Evolutionary conservation across 2,329 filamentous ascomycete species (phyloP).

Genomic region (Exophiala sp.): DNA sequence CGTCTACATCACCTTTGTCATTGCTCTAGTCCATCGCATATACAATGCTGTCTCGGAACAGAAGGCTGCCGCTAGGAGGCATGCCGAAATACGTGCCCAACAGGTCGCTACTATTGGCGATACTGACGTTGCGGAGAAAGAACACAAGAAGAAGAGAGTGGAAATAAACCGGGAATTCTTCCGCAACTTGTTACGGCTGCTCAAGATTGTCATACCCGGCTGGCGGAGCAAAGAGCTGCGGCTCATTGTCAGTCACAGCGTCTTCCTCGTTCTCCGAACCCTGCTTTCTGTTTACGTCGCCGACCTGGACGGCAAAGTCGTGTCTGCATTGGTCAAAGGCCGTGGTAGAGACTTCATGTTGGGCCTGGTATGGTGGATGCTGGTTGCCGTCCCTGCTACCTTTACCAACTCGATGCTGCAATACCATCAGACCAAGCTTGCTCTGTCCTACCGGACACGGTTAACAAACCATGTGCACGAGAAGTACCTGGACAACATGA

Average conservation of each 20-base stretch:
- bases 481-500: slow-evolving; percentile 94
- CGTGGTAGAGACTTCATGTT: slow-evolving; percentile 86
- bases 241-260: slow-evolving; percentile 81
- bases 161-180: slow-evolving; percentile 89
- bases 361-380: slow-evolving; percentile 96
- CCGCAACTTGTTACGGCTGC: slow-evolving; percentile 69
- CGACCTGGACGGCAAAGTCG: slow-evolving; percentile 84
- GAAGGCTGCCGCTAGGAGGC: slow-evolving; percentile 73
- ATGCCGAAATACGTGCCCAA: slow-evolving; percentile 58
- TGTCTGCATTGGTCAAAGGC: slow-evolving; percentile 87
- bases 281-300: slow-evolving; percentile 94
- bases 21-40: slow-evolving; percentile 79
- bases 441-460: slow-evolving; percentile 85
- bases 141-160: slow-evolving; percentile 66
- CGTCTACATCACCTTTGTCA: slow-evolving; percentile 76
- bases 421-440: slow-evolving; percentile 93
- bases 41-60: slow-evolving; percentile 90
- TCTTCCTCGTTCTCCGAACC: slow-evolving; percentile 87
- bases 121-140: slow-evolving; percentile 31
- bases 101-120: slow-evolving; percentile 41
- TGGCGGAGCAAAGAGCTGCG: slow-evolving; percentile 86
- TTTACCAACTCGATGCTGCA: slow-evolving; percentile 99
- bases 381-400: slow-evolving; percentile 90
- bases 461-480: slow-evolving; percentile 94
- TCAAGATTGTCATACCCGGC: slow-evolving; percentile 85